Conservation (phyloP, 805 yeast genomes). For the Cyberlindnera xylosilytica region DNA sequence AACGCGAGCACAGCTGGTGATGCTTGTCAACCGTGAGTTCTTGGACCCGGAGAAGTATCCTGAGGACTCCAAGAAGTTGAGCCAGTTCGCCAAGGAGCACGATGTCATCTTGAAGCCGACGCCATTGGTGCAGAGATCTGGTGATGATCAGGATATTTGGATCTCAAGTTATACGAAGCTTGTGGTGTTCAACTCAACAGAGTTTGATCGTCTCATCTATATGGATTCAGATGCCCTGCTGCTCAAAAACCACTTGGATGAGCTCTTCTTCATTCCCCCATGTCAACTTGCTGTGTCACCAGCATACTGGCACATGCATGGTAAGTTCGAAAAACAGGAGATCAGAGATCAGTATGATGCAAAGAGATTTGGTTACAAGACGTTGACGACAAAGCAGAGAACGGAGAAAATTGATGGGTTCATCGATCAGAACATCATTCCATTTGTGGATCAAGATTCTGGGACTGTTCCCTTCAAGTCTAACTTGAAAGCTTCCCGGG, state of each 20-base stretch:
- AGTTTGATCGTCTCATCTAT: constrained; percentile 52
- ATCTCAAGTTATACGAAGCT: constrained; percentile 52
- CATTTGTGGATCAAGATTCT: constrained; percentile 8
- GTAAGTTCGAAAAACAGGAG: constrained; percentile 24
- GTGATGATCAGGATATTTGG: constrained; percentile 36
- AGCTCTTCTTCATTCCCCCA: constrained; percentile 47
- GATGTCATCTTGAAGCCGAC: constrained; percentile 20
- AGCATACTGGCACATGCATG: constrained; percentile 37
- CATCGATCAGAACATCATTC: constrained; percentile 4
- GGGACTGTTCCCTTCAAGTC: not conserved
- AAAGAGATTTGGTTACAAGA: constrained; percentile 22
- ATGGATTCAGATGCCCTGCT: constrained; percentile 55
- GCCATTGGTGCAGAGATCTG: constrained; percentile 16
- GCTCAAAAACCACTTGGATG: constrained; percentile 42
- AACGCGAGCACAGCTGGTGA: constrained; percentile 43
- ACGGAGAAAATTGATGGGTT: constrained; percentile 12
- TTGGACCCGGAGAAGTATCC: not conserved
- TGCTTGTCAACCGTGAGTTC: constrained; percentile 29
- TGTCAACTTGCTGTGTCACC: constrained; percentile 45
- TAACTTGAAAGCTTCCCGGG: no score
- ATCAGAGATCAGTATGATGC: constrained; percentile 20
- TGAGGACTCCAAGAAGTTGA: not conserved
- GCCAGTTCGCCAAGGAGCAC: constrained; percentile 2
- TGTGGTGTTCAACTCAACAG: constrained; percentile 44
- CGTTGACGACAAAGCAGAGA: constrained; percentile 22